Evolutionary conservation across 768 basidiomycete species (phyloP).

Genomic region (Megacollybia marginata): DNA sequence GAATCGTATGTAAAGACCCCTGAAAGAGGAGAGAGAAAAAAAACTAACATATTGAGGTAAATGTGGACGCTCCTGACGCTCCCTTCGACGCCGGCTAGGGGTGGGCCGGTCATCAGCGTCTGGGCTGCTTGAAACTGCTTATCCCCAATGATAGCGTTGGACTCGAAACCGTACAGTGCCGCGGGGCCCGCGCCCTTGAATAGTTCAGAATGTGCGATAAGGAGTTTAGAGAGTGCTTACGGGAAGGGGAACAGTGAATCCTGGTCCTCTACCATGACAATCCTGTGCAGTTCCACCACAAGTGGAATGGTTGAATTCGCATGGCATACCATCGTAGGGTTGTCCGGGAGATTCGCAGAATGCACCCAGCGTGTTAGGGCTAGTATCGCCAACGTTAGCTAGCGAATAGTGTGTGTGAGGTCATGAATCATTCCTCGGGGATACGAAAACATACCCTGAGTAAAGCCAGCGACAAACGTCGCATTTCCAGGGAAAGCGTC

Average conservation of each 20-base stretch:
- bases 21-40: neutral
- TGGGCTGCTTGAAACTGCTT: conserved; percentile 64
- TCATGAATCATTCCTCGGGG: conserved; percentile 4
- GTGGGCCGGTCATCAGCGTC: conserved; percentile 46
- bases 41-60: conserved; percentile 61
- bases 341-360: conserved; percentile 75
- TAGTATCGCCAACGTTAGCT: conserved; percentile 81
- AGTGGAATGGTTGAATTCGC: conserved; percentile 67
- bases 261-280: conserved; percentile 74
- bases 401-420: conserved; percentile 2
- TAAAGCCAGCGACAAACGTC: conserved; percentile 68
- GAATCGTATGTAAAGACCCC: neutral
- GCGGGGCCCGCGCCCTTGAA: too few relatives aligned
- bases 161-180: conserved; percentile 48
- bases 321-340: conserved; percentile 55
- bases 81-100: conserved; percentile 44
- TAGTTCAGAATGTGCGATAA: too few relatives aligned
- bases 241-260: conserved; percentile 48
- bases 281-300: conserved; percentile 63
- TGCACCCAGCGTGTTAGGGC: conserved; percentile 75
- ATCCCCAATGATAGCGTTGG: conserved; percentile 65
- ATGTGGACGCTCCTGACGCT: conserved; percentile 64
- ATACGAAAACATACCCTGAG: conserved; percentile 47
- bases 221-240: too few relatives aligned
- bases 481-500: conserved; percentile 58